These are phyloP conservation scores for Colletotrichum horii DNA, from an alignment of 2,329 filamentous ascomycete genomes.

Conservation along the genomic window DNA sequence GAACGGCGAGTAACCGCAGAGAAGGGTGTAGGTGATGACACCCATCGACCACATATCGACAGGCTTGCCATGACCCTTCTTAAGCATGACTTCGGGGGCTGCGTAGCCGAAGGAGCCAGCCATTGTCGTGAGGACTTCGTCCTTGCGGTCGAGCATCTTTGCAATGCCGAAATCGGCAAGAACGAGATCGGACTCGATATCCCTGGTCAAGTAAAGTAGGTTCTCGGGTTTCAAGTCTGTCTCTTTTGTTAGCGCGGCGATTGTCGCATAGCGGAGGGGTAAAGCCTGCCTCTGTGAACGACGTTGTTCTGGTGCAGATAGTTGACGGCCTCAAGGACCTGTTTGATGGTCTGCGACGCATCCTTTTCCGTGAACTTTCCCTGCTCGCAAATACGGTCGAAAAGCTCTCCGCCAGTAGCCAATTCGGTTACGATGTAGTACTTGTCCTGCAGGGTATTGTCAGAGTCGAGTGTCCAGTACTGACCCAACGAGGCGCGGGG, in stretches of 20 bases:
- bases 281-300: conserved; percentile 81
- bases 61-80: conserved; percentile 95
- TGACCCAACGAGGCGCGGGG: background rate
- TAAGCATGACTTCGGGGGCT: conserved; percentile 97
- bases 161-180: conserved; percentile 98
- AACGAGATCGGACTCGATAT: conserved; percentile 81
- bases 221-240: conserved; percentile 98
- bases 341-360: conserved; percentile 91
- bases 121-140: conserved; percentile 96
- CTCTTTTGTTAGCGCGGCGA: conserved; percentile 9
- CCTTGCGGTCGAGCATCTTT: conserved; percentile 91
- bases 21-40: conserved; percentile 96
- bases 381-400: conserved; percentile 97
- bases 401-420: conserved; percentile 93
- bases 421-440: conserved; percentile 99
- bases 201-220: conserved; percentile 86
- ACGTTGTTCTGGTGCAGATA: conserved; percentile 95
- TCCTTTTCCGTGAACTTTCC: conserved; percentile 99
- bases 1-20: conserved; percentile 98
- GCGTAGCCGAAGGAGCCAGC: conserved; percentile 98
- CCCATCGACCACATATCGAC: conserved; percentile 99
- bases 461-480: background rate
- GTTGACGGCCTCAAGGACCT: conserved; percentile 90
- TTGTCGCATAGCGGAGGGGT: background rate
- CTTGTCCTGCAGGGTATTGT: conserved; percentile 73